Base-by-base conservation (phyloP, 306 rosid genomes). In the Benincasa hispida region DNA sequence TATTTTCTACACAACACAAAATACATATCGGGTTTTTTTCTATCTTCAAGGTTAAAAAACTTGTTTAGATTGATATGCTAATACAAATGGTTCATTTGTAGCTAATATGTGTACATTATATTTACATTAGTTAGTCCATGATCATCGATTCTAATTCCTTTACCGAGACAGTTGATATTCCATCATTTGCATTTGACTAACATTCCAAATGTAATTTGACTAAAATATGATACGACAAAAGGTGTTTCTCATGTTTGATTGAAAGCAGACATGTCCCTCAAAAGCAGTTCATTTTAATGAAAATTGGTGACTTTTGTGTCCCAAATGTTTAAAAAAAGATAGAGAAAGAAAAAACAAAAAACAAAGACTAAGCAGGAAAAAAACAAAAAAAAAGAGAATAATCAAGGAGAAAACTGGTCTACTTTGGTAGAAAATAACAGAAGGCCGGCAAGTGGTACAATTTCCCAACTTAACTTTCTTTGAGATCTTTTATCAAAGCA, bases 361-460 rank as follows among this genome's bases (percentile, higher is more conserved):
- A 45, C 55, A 42, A 72, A 45, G 24, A 25, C 30, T 3, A 21
- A 21, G 61, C 63, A 53, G 63, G 30, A 19, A 74, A 35, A 45
- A 45, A 45, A n/a, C n/a, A n/a, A n/a, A n/a, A n/a, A n/a, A n/a
- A n/a, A n/a, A n/a, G n/a, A 45, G 2, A 45, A 45, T 0, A 11
- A 2, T 35, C 0, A 30, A 74, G 22, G 14, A 14, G 50, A 53
- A 50, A 74, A 74, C 63, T 75, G 67, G 54, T 37, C 48, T 54
- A 75, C 21, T 35, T 75, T 75, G 66, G 9, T 21, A 17, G 55
- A 17, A 18, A 50, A 50, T 6, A 75, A 39, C 67, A 24, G 66
- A 35, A 75, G 55, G 78, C 78, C 34, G 35, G 78, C 34, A 75
- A 75, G 78, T 42, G 35, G 66, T 75, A 75, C 78, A 75, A 75